Evolutionary conservation across 805 yeast genomes (phyloP).

Genomic region (Candida verbasci): DNA sequence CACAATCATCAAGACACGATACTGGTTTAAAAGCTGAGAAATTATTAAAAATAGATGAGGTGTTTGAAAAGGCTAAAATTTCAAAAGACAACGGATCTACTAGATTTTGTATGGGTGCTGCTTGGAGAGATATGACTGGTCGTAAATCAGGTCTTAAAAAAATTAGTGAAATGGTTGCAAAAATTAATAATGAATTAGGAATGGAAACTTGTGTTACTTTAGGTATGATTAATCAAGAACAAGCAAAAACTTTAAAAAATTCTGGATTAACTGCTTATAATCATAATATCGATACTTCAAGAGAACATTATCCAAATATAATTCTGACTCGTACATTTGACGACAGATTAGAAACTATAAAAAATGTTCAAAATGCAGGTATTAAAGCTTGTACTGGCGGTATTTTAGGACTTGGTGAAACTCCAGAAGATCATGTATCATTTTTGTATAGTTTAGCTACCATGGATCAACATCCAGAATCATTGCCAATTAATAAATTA

Average conservation of each 20-base stretch:
- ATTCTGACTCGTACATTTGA: slow-evolving; percentile 68
- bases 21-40: slow-evolving; percentile 73
- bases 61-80: slow-evolving; percentile 55
- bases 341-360: slow-evolving; percentile 64
- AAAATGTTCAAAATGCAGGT: slow-evolving; percentile 59
- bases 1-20: slow-evolving; percentile 65
- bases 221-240: slow-evolving; percentile 71
- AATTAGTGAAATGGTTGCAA: slow-evolving; percentile 61
- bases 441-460: slow-evolving; percentile 64
- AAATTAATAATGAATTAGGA: slow-evolving; percentile 54
- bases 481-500: slow-evolving; percentile 72
- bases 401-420: slow-evolving; percentile 74
- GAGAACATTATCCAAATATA: slow-evolving; percentile 71
- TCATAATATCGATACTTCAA: slow-evolving; percentile 75
- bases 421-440: slow-evolving; percentile 64
- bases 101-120: slow-evolving; percentile 81
- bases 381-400: slow-evolving; percentile 76
- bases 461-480: slow-evolving; percentile 72
- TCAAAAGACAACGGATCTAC: slow-evolving; percentile 73
- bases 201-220: slow-evolving; percentile 79
- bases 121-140: slow-evolving; percentile 84
- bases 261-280: slow-evolving; percentile 79
- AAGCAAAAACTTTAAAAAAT: slow-evolving; percentile 54
- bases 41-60: slow-evolving; percentile 57
- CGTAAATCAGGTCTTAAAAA: slow-evolving; percentile 61